A percentile compares a stretch with the other conserved stretches of the same genome.
phyloP scores from a whole-genome alignment of 768 basidiomycete species.

The Nevesoporus exiguus region DNA sequence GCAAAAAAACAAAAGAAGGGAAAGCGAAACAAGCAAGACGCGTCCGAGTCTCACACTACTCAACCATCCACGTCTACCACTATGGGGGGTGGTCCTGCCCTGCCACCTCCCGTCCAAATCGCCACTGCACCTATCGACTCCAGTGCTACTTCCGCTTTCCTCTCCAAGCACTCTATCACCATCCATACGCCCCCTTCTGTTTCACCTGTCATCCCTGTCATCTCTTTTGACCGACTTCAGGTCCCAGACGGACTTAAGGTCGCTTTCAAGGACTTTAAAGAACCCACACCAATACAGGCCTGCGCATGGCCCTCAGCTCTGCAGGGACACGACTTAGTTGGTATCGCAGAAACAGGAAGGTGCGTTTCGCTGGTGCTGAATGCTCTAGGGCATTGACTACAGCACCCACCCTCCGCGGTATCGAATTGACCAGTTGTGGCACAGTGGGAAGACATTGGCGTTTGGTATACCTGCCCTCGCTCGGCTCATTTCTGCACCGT shows the following conservation, averaged over 20 bases:
- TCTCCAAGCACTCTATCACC: constrained; percentile 69
- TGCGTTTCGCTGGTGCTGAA: constrained; percentile 23
- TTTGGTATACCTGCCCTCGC: constrained; percentile 91
- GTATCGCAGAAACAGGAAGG: constrained; percentile 96
- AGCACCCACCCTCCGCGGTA: neutral
- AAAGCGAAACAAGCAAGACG: constrained; percentile 16
- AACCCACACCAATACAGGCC: constrained; percentile 94
- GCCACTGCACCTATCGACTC: constrained; percentile 8
- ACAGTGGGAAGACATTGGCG: constrained; percentile 91
- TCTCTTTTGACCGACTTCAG: constrained; percentile 69
- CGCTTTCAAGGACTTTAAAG: constrained; percentile 69
- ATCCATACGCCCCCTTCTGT: constrained; percentile 54
- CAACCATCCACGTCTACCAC: constrained; percentile 1
- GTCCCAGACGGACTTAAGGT: constrained; percentile 59
- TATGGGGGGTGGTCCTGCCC: constrained; percentile 15
- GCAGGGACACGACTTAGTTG: constrained; percentile 81
- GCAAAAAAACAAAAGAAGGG: constrained; percentile 28
- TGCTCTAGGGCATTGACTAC: neutral
- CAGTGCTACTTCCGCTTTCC: constrained; percentile 57
- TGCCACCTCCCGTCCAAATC: constrained; percentile 12
- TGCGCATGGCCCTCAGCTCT: constrained; percentile 92
- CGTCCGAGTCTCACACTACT: neutral
- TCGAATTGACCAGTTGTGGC: constrained; percentile 1
- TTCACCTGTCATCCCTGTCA: constrained; percentile 56
- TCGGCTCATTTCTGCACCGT: constrained; percentile 47